Evolutionary conservation across 2,329 filamentous ascomycete species (phyloP).

Genomic region (Pseudogymnoascus verrucosus): DNA sequence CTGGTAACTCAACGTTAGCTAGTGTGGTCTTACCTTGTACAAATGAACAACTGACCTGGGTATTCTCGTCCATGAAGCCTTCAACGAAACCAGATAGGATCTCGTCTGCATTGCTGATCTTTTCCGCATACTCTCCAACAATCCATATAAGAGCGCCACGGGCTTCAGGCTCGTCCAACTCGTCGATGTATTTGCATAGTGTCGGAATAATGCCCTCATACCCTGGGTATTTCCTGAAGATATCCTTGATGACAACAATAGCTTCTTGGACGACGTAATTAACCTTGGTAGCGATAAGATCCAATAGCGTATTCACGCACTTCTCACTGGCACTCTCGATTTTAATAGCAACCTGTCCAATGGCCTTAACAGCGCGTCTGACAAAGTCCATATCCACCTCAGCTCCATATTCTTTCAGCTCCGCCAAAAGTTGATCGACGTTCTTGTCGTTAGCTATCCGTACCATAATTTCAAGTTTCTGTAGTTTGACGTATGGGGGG

Average conservation of each 20-base stretch:
- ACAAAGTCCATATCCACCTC: slow-evolving; percentile 99
- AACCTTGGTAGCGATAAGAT: slow-evolving; percentile 94
- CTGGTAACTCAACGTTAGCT: slow-evolving; percentile 35
- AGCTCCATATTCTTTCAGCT: slow-evolving; percentile 93
- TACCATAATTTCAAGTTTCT: slow-evolving; percentile 98
- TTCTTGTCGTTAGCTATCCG: slow-evolving; percentile 97
- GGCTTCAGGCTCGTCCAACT: slow-evolving; percentile 88
- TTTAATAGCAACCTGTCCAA: slow-evolving; percentile 97
- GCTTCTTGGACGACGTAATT: slow-evolving; percentile 99
- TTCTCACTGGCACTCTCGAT: slow-evolving; percentile 92
- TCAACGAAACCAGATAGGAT: slow-evolving; percentile 89
- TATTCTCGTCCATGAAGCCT: slow-evolving; percentile 91
- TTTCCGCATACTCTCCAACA: slow-evolving; percentile 96
- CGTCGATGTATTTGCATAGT: slow-evolving; percentile 92
- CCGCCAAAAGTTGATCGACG: slow-evolving; percentile 86
- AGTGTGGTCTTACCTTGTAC: background rate
- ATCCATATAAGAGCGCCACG: slow-evolving; percentile 95
- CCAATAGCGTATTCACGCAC: slow-evolving; percentile 87
- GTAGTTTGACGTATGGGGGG: slow-evolving; percentile 91
- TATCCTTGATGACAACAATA: slow-evolving; percentile 98
- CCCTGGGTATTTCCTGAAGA: slow-evolving; percentile 92
- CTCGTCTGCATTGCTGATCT: slow-evolving; percentile 97
- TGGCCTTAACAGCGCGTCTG: slow-evolving; percentile 85
- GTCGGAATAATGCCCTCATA: slow-evolving; percentile 98
- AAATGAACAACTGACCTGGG: slow-evolving; percentile 54